These are phyloP conservation scores for Nyssa sinensis DNA, from an alignment of 148 eudicot genomes.

Conservation along the genomic window DNA sequence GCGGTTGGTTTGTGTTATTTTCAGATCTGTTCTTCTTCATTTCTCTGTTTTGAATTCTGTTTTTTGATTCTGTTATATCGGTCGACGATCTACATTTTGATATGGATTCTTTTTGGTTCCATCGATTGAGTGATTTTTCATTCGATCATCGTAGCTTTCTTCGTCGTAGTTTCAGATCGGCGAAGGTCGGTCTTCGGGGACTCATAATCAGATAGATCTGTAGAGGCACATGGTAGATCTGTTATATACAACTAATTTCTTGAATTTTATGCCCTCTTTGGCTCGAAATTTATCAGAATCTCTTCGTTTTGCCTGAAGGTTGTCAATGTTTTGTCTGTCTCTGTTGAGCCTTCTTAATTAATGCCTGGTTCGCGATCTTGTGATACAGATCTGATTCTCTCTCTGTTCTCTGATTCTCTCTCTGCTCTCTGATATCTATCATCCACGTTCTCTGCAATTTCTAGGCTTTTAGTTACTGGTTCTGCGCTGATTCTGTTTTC, in stretches of 20 bases:
- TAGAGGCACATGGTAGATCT: neutral
- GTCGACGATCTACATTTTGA: constrained; percentile 24
- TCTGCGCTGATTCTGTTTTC: too few species aligned
- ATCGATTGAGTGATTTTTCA: neutral
- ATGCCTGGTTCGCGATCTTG: too few species aligned
- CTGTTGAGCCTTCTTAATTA: too few species aligned
- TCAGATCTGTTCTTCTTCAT: constrained; percentile 10
- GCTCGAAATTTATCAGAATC: too few species aligned
- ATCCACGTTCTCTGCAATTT: too few species aligned
- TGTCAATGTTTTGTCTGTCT: too few species aligned
- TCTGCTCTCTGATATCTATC: too few species aligned
- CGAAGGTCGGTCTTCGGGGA: neutral
- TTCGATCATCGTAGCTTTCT: neutral
- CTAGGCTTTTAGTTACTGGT: too few species aligned
- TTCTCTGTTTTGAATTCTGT: neutral
- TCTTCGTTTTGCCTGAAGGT: too few species aligned
- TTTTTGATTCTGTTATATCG: constrained; percentile 18
- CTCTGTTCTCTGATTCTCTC: too few species aligned
- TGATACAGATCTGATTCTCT: too few species aligned
- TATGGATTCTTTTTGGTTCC: constrained; percentile 5
- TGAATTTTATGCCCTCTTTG: too few species aligned
- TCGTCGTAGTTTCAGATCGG: neutral
- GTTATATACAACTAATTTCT: neutral
- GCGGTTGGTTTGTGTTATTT: neutral
- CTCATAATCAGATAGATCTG: neutral